Base-by-base conservation (phyloP, 2,329 filamentous ascomycete species). In the Teratosphaeria pseudoeucalypti region DNA sequence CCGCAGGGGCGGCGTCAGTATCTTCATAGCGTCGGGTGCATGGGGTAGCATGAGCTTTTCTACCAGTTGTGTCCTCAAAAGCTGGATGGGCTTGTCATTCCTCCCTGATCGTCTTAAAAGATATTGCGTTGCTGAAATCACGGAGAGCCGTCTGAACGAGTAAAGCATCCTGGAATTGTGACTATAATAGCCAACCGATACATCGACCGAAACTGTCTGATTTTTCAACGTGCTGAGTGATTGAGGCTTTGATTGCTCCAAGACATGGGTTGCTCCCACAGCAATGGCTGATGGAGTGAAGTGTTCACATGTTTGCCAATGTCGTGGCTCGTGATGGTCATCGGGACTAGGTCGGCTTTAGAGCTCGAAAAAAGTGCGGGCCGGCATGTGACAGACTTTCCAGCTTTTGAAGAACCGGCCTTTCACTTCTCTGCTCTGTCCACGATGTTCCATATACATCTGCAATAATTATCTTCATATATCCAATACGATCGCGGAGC, bases 401-500 rank as follows among this genome's bases (percentile, higher is more conserved):
- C 43, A 32, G 29, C 29, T 32, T 7, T 49, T 49, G 6, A 23
- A 49, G 16, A 49, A 19, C 19, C n/a, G n/a, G 43, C n/a, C 26
- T 39, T 49, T 23, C 4, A 49, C 16, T 19, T 49, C 43, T 49
- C 5, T 16, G 16, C 19, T n/a, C 19, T 49, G 9, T 16, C 9
- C 43, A 23, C n/a, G 43, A 49, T 49, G 43, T n/a, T 6, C 43
- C 16, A 49, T 16, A 12, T 16, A 49, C 43, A 23, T 19, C 16
- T 23, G 23, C 43, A 49, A 49, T 49, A 49, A 32, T 26, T 26
- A n/a, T 57, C 53, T 56, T 43, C 19, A 23, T 27, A n/a, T 34
- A 11, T 58, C 34, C 55, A 56, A 47, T 54, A 27, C 34, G 52
- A 43, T 66, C 63, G 63, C 66, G 58, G 49, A 34, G 62, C 57